Evolutionary conservation across 2,329 filamentous ascomycete genomes (phyloP), one percentile per base, ranked within the genome.

Genomic region (Verticillium zaregamsianum): DNA sequence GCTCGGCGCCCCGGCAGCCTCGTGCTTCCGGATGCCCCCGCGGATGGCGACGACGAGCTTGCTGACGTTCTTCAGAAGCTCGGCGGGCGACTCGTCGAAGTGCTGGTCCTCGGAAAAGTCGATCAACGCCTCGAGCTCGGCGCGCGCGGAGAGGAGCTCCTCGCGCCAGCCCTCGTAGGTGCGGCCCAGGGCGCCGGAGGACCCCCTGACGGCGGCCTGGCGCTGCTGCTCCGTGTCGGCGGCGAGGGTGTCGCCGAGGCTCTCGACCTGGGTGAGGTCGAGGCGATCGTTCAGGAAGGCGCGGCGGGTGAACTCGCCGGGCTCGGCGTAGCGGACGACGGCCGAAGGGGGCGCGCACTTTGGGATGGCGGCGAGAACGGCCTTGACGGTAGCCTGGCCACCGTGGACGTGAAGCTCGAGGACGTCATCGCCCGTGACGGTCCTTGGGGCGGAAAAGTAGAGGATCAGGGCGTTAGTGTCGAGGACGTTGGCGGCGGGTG

Each of bases 81-180:
- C 84, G 0, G 82, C 77, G 0, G 92, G 90, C 3, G 91, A 89
- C 74, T 97, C 93, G 68, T 98, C 93, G 70, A 99, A 96, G 77
- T 98, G 91, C 76, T 99, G 94, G 70, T 98, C 95, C 73, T 99
- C 95, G 1, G 92, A 90, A 73, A 99, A 99, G 75, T 99, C 95
- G 64, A 99, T 98, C 67, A 99, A 78, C 0, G 95, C 95, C 76
- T 99, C 95, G 45, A 99, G 82, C 76, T 98, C 93, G 11, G 92
- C 95, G 2, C 95, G 86, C 11, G 93, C 93, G 65, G 90, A 83
- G 7, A 98, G 80, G 20, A 99, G 77, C 66, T 87, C 82, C 65
- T 85, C 79, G 31, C 94, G 87, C 95, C 95, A 99, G 11, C 70
- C 70, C 67, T 97, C 93, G 73, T 99, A 99, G 20, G 87, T 87